Conservation (phyloP, 352 stramenopile species). For the Lagenidium giganteum region DNA sequence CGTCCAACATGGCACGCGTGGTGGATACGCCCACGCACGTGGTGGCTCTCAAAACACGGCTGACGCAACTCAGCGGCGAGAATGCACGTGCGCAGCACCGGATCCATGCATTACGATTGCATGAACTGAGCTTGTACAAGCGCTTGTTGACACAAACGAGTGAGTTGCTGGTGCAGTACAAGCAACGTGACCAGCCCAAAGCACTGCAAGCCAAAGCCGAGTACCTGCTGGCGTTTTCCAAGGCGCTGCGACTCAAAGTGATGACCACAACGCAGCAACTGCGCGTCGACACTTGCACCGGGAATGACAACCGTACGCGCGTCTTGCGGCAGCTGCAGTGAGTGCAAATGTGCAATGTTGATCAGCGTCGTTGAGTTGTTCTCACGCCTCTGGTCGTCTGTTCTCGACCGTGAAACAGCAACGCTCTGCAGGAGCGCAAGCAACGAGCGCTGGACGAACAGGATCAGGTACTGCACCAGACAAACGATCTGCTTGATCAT, state of each 20-base stretch:
- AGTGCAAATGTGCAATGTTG: not conserved
- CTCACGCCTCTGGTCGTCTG: not conserved
- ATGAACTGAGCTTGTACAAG: slow-evolving; percentile 19
- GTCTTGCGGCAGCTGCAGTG: not conserved
- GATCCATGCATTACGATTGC: slow-evolving; percentile 9
- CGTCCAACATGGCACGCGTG: slow-evolving; percentile 16
- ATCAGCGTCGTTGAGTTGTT: no score
- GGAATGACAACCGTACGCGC: slow-evolving; percentile 14
- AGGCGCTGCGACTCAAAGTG: slow-evolving; percentile 21
- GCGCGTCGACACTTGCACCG: slow-evolving; percentile 18
- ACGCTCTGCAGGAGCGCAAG: slow-evolving; percentile 20
- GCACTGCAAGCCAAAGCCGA: slow-evolving; percentile 24
- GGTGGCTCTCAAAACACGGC: slow-evolving; percentile 23
- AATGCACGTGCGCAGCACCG: slow-evolving; percentile 3
- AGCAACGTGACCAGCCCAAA: slow-evolving; percentile 24
- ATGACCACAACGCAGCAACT: slow-evolving; percentile 24
- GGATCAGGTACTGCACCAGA: slow-evolving; percentile 1
- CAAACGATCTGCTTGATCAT: no score
- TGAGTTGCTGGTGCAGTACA: slow-evolving; percentile 24
- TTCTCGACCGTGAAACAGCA: slow-evolving; percentile 7
- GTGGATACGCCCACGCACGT: slow-evolving; percentile 29
- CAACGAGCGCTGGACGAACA: slow-evolving; percentile 14
- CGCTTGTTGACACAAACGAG: slow-evolving; percentile 16
- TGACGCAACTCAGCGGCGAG: slow-evolving; percentile 8
- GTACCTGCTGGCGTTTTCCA: slow-evolving; percentile 23